A percentile compares a stretch with the other conserved stretches of the same genome.
Conservation (phyloP, 305 asterid species). For the Ajuga reptans region DNA sequence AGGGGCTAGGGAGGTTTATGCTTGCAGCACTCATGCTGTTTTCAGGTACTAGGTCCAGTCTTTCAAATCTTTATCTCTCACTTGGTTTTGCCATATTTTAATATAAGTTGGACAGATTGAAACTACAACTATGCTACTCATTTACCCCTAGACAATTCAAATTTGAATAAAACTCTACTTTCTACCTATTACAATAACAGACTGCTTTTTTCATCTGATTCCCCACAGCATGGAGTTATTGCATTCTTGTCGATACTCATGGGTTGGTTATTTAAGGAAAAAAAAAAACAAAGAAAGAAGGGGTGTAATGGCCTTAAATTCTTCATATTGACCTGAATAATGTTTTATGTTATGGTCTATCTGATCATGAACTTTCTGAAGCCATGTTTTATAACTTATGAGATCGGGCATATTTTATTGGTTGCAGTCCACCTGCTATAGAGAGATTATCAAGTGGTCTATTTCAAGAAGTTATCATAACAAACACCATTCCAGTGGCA, state of each 20-base stretch:
- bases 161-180: not conserved
- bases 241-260: not conserved
- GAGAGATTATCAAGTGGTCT: conserved; percentile 88
- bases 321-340: not conserved
- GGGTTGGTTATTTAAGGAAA: no score
- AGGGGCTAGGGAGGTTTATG: conserved; percentile 96
- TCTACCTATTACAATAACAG: not conserved
- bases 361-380: conserved; percentile 5
- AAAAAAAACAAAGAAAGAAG: no score
- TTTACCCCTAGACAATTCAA: not conserved
- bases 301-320: not conserved
- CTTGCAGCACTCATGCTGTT: conserved; percentile 91
- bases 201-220: not conserved
- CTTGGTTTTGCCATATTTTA: not conserved
- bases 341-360: not conserved
- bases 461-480: conserved; percentile 88
- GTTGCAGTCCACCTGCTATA: conserved; percentile 87
- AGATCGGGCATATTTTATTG: conserved; percentile 22
- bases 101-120: not conserved
- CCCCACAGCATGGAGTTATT: not conserved
- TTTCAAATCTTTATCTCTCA: not conserved
- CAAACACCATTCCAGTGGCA: conserved; percentile 85
- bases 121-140: not conserved
- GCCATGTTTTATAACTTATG: not conserved
- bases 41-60: conserved; percentile 50